Conservation (phyloP, 1,139 yeast species). For the Debaryomyces psychrophilus region DNA sequence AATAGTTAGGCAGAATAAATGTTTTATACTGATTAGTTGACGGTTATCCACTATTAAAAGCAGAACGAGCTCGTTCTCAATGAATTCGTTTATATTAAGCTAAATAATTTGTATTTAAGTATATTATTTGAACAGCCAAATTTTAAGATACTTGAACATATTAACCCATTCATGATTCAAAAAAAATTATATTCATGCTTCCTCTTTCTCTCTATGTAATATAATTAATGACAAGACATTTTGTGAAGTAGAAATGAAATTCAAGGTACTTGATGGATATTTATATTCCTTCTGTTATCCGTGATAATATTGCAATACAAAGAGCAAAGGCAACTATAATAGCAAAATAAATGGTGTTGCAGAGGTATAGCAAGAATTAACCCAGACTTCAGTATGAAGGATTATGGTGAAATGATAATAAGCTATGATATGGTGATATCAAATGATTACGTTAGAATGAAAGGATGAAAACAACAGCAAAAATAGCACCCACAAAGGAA, state of each 20-base stretch:
- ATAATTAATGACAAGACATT: conserved; percentile 9
- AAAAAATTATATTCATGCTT: conserved; percentile 7
- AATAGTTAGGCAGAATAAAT: neutral
- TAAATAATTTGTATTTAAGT: conserved; percentile 1
- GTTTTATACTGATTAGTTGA: neutral
- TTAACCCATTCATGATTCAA: conserved; percentile 1
- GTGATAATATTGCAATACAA: conserved; percentile 5
- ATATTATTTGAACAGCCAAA: neutral
- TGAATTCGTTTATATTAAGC: conserved; percentile 4
- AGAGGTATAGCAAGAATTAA: neutral
- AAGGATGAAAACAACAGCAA: conserved; percentile 5
- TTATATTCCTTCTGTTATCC: conserved; percentile 4
- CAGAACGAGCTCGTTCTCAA: neutral
- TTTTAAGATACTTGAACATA: conserved; percentile 2
- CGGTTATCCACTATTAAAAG: neutral
- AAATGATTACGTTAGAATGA: conserved; percentile 6
- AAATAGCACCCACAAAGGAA: neutral
- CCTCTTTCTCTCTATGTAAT: conserved; percentile 9
- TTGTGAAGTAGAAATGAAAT: conserved; percentile 9
- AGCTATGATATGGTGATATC: conserved; percentile 4
- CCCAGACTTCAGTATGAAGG: neutral
- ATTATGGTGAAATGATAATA: neutral
- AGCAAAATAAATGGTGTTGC: neutral
- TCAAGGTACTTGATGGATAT: conserved; percentile 5
- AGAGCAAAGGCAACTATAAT: neutral